phyloP scores from a whole-genome alignment of 441 rosid species.

The Rhodomyrtus psidioides region DNA sequence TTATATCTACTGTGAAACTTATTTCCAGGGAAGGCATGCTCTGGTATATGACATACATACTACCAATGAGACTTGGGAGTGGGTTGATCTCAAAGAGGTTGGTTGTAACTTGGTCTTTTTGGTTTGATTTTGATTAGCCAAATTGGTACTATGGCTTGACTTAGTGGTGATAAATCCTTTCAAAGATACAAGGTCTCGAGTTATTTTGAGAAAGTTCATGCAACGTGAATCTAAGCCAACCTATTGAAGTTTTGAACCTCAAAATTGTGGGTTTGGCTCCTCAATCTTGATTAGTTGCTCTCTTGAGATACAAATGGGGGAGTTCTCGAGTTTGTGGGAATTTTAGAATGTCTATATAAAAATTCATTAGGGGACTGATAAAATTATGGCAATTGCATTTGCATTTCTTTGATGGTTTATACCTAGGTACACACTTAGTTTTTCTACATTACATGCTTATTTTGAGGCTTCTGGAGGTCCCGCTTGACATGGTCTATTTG shows the following conservation, averaged over 20 bases:
- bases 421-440: neutral
- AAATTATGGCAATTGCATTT: neutral
- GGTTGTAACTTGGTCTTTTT: neutral
- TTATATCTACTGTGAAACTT: neutral
- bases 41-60: slow-evolving; percentile 72
- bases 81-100: slow-evolving; percentile 94
- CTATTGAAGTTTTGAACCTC: neutral
- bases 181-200: neutral
- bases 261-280: neutral
- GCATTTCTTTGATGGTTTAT: neutral
- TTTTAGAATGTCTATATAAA: neutral
- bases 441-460: neutral
- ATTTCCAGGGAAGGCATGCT: slow-evolving; percentile 73
- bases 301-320: neutral
- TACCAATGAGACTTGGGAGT: slow-evolving; percentile 74
- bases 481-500: neutral
- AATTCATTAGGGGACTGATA: neutral
- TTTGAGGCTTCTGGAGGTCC: neutral
- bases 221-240: neutral
- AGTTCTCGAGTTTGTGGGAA: neutral
- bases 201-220: neutral
- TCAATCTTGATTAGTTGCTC: neutral
- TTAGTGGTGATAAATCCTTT: neutral
- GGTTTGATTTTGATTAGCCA: neutral
- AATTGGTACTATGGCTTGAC: neutral